Evolutionary conservation across 345 rosid species (phyloP), one percentile per base, ranked within the genome.

Genomic region (Camelina laxa): DNA sequence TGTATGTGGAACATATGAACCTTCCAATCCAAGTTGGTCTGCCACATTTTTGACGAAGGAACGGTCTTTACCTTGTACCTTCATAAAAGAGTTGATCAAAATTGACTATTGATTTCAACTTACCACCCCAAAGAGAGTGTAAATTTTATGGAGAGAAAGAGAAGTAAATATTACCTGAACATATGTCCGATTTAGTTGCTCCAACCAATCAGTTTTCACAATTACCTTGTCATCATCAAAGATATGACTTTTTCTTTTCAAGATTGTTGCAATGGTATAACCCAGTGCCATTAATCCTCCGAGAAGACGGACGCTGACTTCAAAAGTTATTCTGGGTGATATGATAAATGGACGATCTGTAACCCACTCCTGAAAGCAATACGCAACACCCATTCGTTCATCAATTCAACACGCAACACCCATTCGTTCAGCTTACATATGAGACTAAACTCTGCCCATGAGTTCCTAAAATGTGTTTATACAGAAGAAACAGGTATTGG

Each of bases 61-160:
- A n/a, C 99, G 97, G 74, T 91, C 99, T 84, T 80, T 82, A 45
- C 99, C 99, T 94, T 94, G 99, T 70, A 94, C 99, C 98, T 94
- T 82, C 53, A 74, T 50, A 47, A 41, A 50, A 38, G 54, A 80
- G 9, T 62, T 54, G 45, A 44, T 24, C 36, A 58, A 39, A 12
- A 1, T 4, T 65, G 16, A 65, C 38, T 49, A 19, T 21, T 39
- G 15, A 60, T 39, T 57, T 71, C 60, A 59, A 20, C 33, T 38
- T 13, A 59, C 58, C 58, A 62, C 3, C 65, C 22, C 15, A 54
- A 53, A 24, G 17, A 39, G 41, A 31, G n/a, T 41, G 12, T 19
- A 20, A 27, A 12, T 55, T 66, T 64, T 33, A 35, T 11, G 48
- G 27, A 70, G 60, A 60, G 47, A 41, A 64, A 65, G 62, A 41